phyloP scores from a whole-genome alignment of 805 yeast species.

The Candida xyloterini region DNA sequence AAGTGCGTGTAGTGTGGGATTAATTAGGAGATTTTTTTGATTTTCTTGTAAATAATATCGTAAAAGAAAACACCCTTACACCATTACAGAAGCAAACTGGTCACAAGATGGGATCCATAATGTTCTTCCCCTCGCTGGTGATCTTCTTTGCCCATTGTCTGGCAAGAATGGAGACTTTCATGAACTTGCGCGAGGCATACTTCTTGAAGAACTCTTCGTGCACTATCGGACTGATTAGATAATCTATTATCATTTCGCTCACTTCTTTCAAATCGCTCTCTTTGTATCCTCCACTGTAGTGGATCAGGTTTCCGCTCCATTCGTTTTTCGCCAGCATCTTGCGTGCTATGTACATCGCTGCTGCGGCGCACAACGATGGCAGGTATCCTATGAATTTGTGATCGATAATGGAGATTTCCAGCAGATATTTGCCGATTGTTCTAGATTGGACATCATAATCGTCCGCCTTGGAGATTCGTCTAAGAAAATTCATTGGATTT shows the following conservation, averaged over 20 bases:
- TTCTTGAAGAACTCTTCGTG: constrained; percentile 93
- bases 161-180: constrained; percentile 79
- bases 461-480: constrained; percentile 88
- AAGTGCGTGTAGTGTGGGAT: background rate
- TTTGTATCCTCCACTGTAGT: constrained; percentile 87
- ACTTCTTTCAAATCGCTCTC: constrained; percentile 71
- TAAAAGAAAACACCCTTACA: constrained; percentile 2
- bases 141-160: constrained; percentile 79
- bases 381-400: constrained; percentile 66
- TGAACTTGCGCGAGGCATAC: constrained; percentile 82
- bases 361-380: constrained; percentile 82
- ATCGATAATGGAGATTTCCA: constrained; percentile 77
- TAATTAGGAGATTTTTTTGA: background rate
- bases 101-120: constrained; percentile 36
- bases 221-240: constrained; percentile 72
- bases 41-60: background rate
- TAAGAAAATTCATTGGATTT: constrained; percentile 83
- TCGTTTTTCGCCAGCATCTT: constrained; percentile 60
- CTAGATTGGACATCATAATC: constrained; percentile 81
- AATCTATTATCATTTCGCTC: constrained; percentile 71
- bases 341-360: constrained; percentile 82
- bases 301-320: constrained; percentile 86
- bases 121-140: constrained; percentile 42
- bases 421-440: constrained; percentile 77
- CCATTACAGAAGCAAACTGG: constrained; percentile 6